A percentile compares a stretch with the other conserved stretches of the same genome.
Conservation (phyloP, 805 yeast genomes). For the Gaillardinia entomophila region DNA sequence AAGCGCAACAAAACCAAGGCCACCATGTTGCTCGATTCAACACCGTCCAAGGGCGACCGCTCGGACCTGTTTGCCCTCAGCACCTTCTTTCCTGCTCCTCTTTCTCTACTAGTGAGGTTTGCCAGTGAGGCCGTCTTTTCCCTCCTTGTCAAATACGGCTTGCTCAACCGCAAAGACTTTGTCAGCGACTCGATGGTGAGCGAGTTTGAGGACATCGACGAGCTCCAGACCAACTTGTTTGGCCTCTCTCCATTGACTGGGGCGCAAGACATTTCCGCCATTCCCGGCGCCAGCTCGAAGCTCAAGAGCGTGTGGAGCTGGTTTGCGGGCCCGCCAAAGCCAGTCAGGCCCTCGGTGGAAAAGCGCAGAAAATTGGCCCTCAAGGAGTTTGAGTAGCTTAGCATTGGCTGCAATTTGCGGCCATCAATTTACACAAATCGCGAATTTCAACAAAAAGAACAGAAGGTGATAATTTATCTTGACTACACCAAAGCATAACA, state of each 20-base stretch:
- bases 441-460: too few relatives aligned
- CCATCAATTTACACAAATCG: too few relatives aligned
- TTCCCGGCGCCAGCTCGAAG: constrained; percentile 22
- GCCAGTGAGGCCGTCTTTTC: constrained; percentile 15
- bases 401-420: too few relatives aligned
- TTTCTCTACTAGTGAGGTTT: constrained; percentile 20
- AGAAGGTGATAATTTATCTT: too few relatives aligned
- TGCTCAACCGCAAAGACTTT: constrained; percentile 19
- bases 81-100: constrained; percentile 39
- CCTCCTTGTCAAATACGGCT: constrained; percentile 11
- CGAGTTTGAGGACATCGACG: constrained; percentile 21
- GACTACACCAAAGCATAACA: too few relatives aligned
- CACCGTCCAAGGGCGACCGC: constrained; percentile 17
- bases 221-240: constrained; percentile 30
- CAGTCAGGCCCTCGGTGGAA: constrained; percentile 27
- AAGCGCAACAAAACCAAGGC: constrained; percentile 10
- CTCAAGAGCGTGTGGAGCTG: constrained; percentile 18
- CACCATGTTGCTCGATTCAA: constrained; percentile 5
- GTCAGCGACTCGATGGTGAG: constrained; percentile 14
- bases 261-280: constrained; percentile 25
- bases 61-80: constrained; percentile 27
- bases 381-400: constrained; percentile 28
- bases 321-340: constrained; percentile 8
- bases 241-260: constrained; percentile 37
- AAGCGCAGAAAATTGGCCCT: constrained; percentile 36